A percentile compares a stretch with the other conserved stretches of the same genome.
phyloP scores from a whole-genome alignment of 495 filamentous ascomycete species.

The Collariella sp. region DNA sequence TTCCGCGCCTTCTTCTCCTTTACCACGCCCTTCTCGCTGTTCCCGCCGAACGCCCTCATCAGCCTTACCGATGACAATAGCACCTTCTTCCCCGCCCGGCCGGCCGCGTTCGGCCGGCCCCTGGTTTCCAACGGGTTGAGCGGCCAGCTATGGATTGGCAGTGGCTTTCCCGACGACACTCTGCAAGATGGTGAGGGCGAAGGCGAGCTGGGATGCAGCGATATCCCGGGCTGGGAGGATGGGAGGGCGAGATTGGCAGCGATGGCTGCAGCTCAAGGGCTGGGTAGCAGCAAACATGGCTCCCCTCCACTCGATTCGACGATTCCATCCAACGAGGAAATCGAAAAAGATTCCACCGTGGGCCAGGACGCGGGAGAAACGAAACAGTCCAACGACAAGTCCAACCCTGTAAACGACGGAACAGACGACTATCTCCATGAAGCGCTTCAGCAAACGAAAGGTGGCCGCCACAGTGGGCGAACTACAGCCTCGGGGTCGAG shows the following conservation, averaged over 20 bases:
- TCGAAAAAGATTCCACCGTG: slow-evolving; percentile 17
- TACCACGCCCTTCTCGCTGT: slow-evolving; percentile 57
- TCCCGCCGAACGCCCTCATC: slow-evolving; percentile 89
- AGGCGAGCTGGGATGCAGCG: slow-evolving; percentile 93
- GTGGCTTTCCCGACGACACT: slow-evolving; percentile 73
- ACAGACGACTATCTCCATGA: slow-evolving; percentile 89
- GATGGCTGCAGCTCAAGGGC: slow-evolving; percentile 13
- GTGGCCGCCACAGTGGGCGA: slow-evolving; percentile 22
- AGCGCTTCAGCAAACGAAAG: slow-evolving; percentile 37
- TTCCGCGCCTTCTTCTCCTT: slow-evolving; percentile 41
- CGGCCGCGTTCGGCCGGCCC: slow-evolving; percentile 84
- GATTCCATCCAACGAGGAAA: slow-evolving; percentile 12
- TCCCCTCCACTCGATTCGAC: slow-evolving; percentile 6
- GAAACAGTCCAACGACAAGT: slow-evolving; percentile 13
- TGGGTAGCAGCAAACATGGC: slow-evolving; percentile 16
- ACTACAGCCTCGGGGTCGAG: slow-evolving; percentile 35
- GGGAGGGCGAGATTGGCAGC: slow-evolving; percentile 25
- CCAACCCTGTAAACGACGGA: slow-evolving; percentile 54
- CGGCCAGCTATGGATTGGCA: slow-evolving; percentile 82
- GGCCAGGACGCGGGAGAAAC: slow-evolving; percentile 18
- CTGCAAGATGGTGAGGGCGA: slow-evolving; percentile 55
- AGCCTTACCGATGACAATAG: slow-evolving; percentile 96
- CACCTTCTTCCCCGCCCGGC: slow-evolving; percentile 87
- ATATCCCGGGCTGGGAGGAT: slow-evolving; percentile 84
- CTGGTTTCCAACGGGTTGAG: slow-evolving; percentile 68